phyloP scores from a whole-genome alignment of 163 green algal genomes.

The Volvox carteri region DNA sequence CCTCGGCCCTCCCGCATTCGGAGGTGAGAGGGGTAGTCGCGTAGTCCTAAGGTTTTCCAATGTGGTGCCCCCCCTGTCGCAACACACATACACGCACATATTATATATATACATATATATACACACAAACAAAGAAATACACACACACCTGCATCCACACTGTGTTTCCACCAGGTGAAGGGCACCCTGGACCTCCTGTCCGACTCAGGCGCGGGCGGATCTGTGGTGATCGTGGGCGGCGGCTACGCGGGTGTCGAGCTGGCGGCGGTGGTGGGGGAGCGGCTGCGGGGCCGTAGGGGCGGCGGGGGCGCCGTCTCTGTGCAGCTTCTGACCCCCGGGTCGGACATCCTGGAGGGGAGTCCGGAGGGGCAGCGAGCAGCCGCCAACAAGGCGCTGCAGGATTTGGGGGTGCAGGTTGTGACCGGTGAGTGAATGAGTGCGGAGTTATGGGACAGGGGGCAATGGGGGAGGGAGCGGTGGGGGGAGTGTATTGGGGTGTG shows the following conservation, averaged over 20 bases:
- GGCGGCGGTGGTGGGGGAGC: conserved; percentile 85
- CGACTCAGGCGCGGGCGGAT: conserved; percentile 16
- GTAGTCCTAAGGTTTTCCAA: no score
- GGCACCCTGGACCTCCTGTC: conserved; percentile 53
- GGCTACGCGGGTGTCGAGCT: conserved; percentile 96
- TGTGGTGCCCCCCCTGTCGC: no score
- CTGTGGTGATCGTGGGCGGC: conserved; percentile 90
- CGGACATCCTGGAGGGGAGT: conserved; percentile 82
- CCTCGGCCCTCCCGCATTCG: no score
- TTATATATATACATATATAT: background rate
- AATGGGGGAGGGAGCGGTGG: no score
- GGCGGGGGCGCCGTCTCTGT: conserved; percentile 53
- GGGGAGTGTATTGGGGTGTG: background rate
- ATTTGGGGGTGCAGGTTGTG: conserved; percentile 72
- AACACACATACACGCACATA: no score
- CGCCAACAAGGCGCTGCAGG: conserved; percentile 66
- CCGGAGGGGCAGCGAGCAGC: conserved; percentile 66
- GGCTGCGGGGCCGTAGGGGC: conserved; percentile 58
- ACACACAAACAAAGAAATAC: no score
- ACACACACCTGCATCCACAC: no score
- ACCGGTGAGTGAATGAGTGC: conserved; percentile 57
- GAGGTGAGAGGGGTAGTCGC: no score
- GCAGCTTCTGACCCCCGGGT: conserved; percentile 80
- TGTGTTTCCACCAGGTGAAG: background rate
- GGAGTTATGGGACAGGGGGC: no score